A percentile compares a stretch with the other conserved stretches of the same genome.
phyloP scores from a whole-genome alignment of 805 yeast genomes.

The Kurtzmaniella fragi region DNA sequence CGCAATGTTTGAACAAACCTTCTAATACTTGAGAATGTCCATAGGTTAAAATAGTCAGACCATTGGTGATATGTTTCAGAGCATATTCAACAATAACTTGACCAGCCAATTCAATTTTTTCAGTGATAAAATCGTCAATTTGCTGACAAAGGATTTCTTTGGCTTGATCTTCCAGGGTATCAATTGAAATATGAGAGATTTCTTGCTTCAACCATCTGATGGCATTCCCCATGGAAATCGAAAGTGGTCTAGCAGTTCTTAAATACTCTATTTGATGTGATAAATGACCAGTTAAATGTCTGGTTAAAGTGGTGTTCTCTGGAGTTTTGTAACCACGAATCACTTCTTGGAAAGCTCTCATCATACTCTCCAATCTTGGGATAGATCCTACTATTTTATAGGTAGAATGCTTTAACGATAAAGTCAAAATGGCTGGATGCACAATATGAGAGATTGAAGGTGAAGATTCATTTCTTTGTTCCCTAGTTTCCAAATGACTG shows the following conservation, averaged over 20 bases:
- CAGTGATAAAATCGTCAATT: conserved; percentile 78
- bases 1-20: conserved; percentile 66
- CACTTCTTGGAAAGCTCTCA: conserved; percentile 76
- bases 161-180: conserved; percentile 61
- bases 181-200: conserved; percentile 77
- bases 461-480: conserved; percentile 60
- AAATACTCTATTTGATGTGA: conserved; percentile 91
- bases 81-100: conserved; percentile 79
- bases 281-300: conserved; percentile 83
- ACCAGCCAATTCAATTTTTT: conserved; percentile 79
- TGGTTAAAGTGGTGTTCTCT: conserved; percentile 72
- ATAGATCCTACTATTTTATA: conserved; percentile 88
- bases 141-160: conserved; percentile 56
- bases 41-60: conserved; percentile 77
- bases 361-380: conserved; percentile 78
- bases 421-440: conserved; percentile 78
- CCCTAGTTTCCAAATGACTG: conserved; percentile 76
- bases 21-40: conserved; percentile 84
- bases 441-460: conserved; percentile 61
- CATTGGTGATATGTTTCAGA: conserved; percentile 66
- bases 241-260: conserved; percentile 84
- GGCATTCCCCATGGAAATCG: conserved; percentile 95
- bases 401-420: conserved; percentile 76
- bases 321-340: conserved; percentile 83
- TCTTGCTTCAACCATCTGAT: conserved; percentile 96